Percentiles rank a stretch among this genome's conserved stretches.
phyloP scores from a whole-genome alignment of 1,284 basidiomycete genomes.

The Cystobasidiaceae sp. region DNA sequence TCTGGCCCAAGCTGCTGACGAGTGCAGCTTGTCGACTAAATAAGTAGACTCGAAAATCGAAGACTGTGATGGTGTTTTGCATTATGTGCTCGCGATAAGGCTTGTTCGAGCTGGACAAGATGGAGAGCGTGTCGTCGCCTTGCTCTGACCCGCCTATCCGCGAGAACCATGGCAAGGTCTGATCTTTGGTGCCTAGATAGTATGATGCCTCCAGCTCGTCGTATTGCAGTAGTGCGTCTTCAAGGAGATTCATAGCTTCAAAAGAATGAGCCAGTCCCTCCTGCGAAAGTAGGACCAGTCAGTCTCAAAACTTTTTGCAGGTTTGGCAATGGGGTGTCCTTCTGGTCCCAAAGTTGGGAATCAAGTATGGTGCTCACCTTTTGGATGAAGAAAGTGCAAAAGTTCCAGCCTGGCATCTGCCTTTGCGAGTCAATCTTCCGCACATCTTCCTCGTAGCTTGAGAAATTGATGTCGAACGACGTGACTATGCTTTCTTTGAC shows the following conservation, averaged over 20 bases:
- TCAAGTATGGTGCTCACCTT: constrained; percentile 68
- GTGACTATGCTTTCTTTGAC: constrained; percentile 79
- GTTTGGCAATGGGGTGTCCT: no score
- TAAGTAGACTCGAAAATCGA: constrained; percentile 88
- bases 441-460: constrained; percentile 78
- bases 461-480: constrained; percentile 73
- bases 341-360: no score
- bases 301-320: no score
- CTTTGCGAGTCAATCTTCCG: constrained; percentile 77
- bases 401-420: constrained; percentile 90
- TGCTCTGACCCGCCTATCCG: constrained; percentile 61
- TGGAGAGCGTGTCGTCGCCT: constrained; percentile 34
- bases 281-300: no score
- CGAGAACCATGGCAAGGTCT: constrained; percentile 84
- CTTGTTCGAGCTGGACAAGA: constrained; percentile 61
- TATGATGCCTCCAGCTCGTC: constrained; percentile 86
- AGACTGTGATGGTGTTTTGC: constrained; percentile 84
- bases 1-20: constrained; percentile 63
- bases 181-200: constrained; percentile 57
- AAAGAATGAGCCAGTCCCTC: constrained; percentile 90
- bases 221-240: constrained; percentile 84
- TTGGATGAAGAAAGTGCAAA: constrained; percentile 88
- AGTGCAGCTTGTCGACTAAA: constrained; percentile 78
- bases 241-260: constrained; percentile 79
- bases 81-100: constrained; percentile 83